Percentiles rank a stretch among this genome's conserved stretches.
Conservation (phyloP, 202 grass and related monocot genomes). For the Setaria italica region DNA sequence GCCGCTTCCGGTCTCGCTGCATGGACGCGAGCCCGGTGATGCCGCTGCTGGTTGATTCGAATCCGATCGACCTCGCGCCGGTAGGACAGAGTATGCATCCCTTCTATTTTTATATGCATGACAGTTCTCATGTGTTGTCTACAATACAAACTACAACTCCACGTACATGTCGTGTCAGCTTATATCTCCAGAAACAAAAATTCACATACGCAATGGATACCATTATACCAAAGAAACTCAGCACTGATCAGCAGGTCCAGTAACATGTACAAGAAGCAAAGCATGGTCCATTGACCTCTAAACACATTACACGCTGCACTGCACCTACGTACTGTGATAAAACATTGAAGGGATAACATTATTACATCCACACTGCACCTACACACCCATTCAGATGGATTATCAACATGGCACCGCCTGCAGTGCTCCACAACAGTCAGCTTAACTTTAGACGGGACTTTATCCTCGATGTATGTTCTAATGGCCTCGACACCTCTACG, state of each 20-base stretch:
- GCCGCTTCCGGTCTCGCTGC: too few relatives aligned
- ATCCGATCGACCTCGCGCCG: too few relatives aligned
- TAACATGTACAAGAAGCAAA: background rate
- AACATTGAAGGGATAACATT: background rate
- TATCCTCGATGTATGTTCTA: slow-evolving; percentile 10
- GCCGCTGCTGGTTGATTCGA: too few relatives aligned
- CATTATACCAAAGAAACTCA: background rate
- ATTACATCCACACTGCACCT: background rate
- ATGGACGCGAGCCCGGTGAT: too few relatives aligned
- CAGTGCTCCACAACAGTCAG: slow-evolving; percentile 14
- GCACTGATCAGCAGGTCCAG: background rate
- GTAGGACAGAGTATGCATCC: too few relatives aligned
- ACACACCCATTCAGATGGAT: background rate
- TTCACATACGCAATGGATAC: background rate
- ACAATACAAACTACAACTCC: too few relatives aligned
- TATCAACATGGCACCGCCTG: background rate
- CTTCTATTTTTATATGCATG: too few relatives aligned
- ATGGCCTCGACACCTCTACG: background rate
- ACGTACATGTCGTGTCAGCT: background rate
- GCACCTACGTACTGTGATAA: background rate
- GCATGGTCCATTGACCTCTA: background rate
- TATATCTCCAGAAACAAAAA: slow-evolving; percentile 1
- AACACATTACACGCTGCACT: background rate
- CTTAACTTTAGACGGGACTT: background rate
- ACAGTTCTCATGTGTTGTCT: too few relatives aligned